These are phyloP conservation scores for Komagataella pastoris DNA, from an alignment of 805 yeast species.

Conservation along the genomic window DNA sequence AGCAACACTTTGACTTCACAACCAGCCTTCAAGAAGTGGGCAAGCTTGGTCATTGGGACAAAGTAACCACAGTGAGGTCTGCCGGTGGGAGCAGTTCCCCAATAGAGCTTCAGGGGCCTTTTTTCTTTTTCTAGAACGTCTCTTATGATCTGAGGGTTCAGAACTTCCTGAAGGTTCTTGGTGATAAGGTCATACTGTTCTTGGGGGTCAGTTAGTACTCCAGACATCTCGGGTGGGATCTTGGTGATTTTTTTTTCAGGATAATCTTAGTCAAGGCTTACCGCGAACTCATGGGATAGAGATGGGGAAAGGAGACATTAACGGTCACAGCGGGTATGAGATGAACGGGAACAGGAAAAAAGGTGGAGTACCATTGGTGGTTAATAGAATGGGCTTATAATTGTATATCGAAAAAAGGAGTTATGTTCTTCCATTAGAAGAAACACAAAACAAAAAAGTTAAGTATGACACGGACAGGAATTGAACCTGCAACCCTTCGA, in stretches of 20 bases:
- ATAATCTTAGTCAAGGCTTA: too few relatives aligned
- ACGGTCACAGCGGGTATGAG: too few relatives aligned
- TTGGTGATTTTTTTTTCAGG: background rate
- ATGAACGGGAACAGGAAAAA: too few relatives aligned
- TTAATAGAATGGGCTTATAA: too few relatives aligned
- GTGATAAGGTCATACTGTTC: constrained; percentile 68
- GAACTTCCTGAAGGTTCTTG: constrained; percentile 80
- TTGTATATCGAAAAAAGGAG: background rate
- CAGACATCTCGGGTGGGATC: background rate
- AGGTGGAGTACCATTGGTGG: too few relatives aligned
- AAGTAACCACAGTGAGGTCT: constrained; percentile 98
- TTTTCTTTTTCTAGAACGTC: constrained; percentile 70
- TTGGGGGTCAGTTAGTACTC: constrained; percentile 29
- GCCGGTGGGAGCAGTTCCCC: constrained; percentile 99
- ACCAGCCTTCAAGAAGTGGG: constrained; percentile 91
- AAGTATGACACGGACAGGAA: constrained; percentile 66
- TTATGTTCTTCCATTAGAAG: background rate
- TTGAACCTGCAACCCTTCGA: constrained; percentile 83
- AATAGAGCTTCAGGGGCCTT: constrained; percentile 77
- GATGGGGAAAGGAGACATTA: background rate
- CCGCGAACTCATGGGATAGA: background rate
- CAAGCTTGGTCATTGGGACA: constrained; percentile 94
- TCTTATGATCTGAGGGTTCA: constrained; percentile 79
- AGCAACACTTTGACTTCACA: constrained; percentile 84
- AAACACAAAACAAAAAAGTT: constrained; percentile 16